phyloP scores from a whole-genome alignment of 148 eudicot species.

The Rhododendron ferrugineum region DNA sequence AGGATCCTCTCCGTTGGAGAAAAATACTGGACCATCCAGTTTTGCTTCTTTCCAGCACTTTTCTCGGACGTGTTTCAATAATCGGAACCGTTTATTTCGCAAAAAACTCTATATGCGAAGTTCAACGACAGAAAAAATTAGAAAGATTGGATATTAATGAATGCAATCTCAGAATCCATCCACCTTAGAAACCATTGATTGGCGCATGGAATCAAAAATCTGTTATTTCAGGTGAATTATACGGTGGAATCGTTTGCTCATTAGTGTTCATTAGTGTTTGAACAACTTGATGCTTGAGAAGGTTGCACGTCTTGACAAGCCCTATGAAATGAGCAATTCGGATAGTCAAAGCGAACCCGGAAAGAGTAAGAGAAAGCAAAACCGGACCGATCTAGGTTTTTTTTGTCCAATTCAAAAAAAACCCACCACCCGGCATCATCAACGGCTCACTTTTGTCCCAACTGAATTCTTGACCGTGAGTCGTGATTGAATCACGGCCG shows the following conservation, averaged over 20 bases:
- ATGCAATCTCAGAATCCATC: background rate
- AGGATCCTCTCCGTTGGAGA: background rate
- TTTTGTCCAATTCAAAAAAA: background rate
- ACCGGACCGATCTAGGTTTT: background rate
- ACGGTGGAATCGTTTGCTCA: background rate
- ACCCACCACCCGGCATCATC: background rate
- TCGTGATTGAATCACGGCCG: background rate
- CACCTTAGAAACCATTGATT: background rate
- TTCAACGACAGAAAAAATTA: no score
- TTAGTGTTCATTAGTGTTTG: no score
- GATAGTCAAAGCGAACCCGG: background rate
- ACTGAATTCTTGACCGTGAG: background rate
- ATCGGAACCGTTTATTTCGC: background rate
- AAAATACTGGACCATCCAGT: background rate
- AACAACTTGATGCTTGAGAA: no score
- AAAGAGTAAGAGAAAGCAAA: background rate
- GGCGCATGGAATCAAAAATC: background rate
- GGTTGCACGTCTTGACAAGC: accelerated
- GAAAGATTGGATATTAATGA: background rate
- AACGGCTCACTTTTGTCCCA: background rate
- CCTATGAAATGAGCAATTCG: background rate
- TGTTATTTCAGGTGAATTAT: background rate
- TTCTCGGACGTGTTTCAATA: background rate
- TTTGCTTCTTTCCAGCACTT: background rate
- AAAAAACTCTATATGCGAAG: background rate